A percentile compares a stretch with the other conserved stretches of the same genome.
Conservation (phyloP, 352 stramenopile genomes). For the Phytopythium vexans region DNA sequence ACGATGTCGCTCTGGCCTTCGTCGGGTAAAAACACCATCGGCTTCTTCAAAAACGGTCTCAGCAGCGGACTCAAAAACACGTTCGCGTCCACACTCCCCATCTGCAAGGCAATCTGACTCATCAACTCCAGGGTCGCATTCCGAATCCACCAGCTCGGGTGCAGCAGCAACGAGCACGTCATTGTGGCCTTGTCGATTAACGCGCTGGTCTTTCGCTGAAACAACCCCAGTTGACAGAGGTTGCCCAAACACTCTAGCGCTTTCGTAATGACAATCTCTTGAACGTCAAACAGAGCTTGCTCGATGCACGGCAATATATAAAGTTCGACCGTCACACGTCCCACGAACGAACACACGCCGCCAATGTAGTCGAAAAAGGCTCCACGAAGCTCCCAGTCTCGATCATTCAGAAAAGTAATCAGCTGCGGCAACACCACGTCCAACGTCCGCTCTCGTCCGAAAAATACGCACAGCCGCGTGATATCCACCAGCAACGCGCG, state of each 20-base stretch:
- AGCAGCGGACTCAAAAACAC: conserved; percentile 91
- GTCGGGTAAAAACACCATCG: conserved; percentile 72
- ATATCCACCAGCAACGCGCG: conserved; percentile 93
- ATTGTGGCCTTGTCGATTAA: conserved; percentile 84
- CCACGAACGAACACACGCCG: conserved; percentile 93
- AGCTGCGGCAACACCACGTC: conserved; percentile 96
- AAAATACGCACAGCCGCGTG: conserved; percentile 96
- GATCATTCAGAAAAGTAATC: conserved; percentile 97
- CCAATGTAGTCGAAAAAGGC: conserved; percentile 93
- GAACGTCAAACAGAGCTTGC: conserved; percentile 94
- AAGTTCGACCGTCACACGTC: conserved; percentile 89
- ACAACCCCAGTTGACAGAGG: conserved; percentile 90
- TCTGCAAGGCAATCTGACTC: conserved; percentile 71
- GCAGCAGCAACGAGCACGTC: conserved; percentile 81
- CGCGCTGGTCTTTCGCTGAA: conserved; percentile 82
- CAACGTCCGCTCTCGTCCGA: conserved; percentile 93
- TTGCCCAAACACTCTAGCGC: conserved; percentile 90
- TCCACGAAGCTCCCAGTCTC: conserved; percentile 87
- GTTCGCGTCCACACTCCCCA: conserved; percentile 89
- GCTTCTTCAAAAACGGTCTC: conserved; percentile 85
- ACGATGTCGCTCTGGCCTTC: conserved; percentile 55
- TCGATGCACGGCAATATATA: conserved; percentile 98
- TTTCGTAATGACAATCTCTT: conserved; percentile 94
- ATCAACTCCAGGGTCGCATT: conserved; percentile 86
- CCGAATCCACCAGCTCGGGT: conserved; percentile 89